Evolutionary conservation across 768 basidiomycete genomes (phyloP).

Genomic region (Multifurca ochricompacta): DNA sequence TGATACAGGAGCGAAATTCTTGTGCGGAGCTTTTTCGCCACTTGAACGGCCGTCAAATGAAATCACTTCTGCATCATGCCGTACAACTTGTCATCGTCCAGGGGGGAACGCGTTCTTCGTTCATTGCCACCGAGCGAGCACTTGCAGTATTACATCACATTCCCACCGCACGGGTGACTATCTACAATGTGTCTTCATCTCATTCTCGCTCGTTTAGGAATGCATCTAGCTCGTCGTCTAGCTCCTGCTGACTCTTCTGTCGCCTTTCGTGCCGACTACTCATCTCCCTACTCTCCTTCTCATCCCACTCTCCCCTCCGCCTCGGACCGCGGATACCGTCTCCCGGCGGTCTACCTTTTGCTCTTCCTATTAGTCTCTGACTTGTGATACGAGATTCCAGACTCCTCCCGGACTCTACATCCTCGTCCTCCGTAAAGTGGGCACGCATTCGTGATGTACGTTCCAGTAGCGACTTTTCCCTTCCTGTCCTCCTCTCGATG

Average conservation of each 20-base stretch:
- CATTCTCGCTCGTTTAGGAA: constrained; percentile 45
- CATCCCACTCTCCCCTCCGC: constrained; percentile 10
- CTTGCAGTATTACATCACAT: neutral
- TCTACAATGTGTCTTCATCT: too few relatives aligned
- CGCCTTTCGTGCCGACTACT: constrained; percentile 32
- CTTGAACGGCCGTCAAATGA: neutral
- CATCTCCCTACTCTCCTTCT: constrained; percentile 22
- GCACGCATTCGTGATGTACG: constrained; percentile 44
- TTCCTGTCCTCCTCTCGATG: constrained; percentile 37
- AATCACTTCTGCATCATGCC: neutral
- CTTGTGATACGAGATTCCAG: constrained; percentile 34
- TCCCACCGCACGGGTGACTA: too few relatives aligned
- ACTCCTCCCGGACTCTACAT: constrained; percentile 27
- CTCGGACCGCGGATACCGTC: neutral
- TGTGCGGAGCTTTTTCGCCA: neutral
- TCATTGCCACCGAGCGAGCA: constrained; percentile 2
- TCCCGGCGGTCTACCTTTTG: constrained; percentile 21
- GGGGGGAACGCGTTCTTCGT: neutral
- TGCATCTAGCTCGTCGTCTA: constrained; percentile 78
- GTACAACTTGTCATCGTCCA: neutral
- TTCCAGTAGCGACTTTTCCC: constrained; percentile 41
- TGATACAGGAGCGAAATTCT: neutral
- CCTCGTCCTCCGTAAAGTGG: constrained; percentile 29
- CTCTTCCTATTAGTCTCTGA: constrained; percentile 21
- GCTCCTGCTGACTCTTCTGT: constrained; percentile 61